phyloP scores from a whole-genome alignment of 345 rosid genomes.

The Linum tenue region DNA sequence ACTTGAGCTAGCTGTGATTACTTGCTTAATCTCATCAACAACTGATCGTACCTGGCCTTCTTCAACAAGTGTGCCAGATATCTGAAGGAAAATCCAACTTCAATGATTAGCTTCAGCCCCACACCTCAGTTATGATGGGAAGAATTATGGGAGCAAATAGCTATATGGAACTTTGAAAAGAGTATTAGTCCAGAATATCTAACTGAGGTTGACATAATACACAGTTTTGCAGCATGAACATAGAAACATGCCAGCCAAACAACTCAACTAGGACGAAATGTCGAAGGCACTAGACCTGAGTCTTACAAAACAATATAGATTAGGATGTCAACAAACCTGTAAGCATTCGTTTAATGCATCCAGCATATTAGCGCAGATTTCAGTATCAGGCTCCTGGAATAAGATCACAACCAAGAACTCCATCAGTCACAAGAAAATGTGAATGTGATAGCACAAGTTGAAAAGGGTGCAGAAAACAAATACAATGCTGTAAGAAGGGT shows the following conservation, averaged over 20 bases:
- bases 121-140: not conserved
- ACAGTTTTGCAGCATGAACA: not conserved
- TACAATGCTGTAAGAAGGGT: not conserved
- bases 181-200: not conserved
- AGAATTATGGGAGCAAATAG: not conserved
- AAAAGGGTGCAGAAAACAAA: not conserved
- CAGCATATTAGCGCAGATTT: slow-evolving; percentile 92
- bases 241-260: not conserved
- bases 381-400: slow-evolving; percentile 95
- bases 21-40: slow-evolving; percentile 87
- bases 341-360: slow-evolving; percentile 93
- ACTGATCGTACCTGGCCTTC: slow-evolving; percentile 83
- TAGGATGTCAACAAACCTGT: slow-evolving; percentile 48
- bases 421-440: not conserved
- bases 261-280: not conserved
- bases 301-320: not conserved
- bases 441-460: not conserved
- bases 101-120: not conserved
- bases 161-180: not conserved
- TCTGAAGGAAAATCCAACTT: slow-evolving; percentile 37
- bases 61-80: slow-evolving; percentile 68
- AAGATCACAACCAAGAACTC: slow-evolving; percentile 12
- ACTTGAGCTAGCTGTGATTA: slow-evolving; percentile 92
- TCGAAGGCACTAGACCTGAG: not conserved
- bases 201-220: not conserved